Conservation (phyloP, 331 rosid genomes). For the Spiraea crenata region DNA sequence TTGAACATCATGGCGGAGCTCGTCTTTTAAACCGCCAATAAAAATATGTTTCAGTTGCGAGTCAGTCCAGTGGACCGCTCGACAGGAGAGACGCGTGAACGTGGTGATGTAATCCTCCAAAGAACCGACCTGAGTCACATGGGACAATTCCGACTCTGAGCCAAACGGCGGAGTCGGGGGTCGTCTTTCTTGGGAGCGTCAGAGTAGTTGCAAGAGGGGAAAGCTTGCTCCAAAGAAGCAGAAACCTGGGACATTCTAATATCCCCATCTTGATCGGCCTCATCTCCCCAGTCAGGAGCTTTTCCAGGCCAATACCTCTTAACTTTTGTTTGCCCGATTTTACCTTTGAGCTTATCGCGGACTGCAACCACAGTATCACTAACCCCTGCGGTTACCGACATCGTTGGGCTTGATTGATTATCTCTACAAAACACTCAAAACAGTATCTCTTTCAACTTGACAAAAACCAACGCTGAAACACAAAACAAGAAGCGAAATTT, state of each 20-base stretch:
- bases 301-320: conserved; percentile 97
- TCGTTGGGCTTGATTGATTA: conserved; percentile 16
- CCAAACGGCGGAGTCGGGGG: conserved; percentile 77
- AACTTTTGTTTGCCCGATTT: conserved; percentile 90
- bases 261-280: conserved; percentile 66
- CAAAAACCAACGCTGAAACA: too few species aligned
- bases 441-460: too few species aligned
- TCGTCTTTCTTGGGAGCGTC: conserved; percentile 60
- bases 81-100: too few species aligned
- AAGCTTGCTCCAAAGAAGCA: conserved; percentile 71
- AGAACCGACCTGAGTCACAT: too few species aligned
- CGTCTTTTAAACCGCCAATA: too few species aligned
- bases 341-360: conserved; percentile 91
- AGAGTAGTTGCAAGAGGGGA: conserved; percentile 59
- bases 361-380: conserved; percentile 80
- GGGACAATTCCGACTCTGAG: too few species aligned
- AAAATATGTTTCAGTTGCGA: too few species aligned
- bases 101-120: too few species aligned
- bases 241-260: conserved; percentile 44
- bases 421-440: too few species aligned
- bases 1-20: too few species aligned
- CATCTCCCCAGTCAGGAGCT: conserved; percentile 97
- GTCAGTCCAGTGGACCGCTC: too few species aligned
- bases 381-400: conserved; percentile 98
- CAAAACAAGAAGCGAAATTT: too few species aligned